These are phyloP conservation scores for Aspergillus viridinutans DNA, from an alignment of 2,329 filamentous ascomycete genomes.

Conservation along the genomic window DNA sequence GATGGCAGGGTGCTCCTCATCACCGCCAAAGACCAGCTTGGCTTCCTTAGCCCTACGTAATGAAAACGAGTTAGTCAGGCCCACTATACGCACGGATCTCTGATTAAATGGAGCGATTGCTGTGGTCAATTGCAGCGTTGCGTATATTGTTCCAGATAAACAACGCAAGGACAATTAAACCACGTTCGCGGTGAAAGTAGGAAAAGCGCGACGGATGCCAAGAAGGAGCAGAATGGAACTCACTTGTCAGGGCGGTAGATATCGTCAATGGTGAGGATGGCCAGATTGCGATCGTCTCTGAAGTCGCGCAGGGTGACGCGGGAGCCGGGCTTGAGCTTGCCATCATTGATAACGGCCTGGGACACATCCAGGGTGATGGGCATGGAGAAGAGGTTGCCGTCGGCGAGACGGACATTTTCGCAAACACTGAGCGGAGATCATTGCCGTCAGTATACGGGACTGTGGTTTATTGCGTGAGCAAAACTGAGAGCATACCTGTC, in stretches of 20 bases:
- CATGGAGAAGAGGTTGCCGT: constrained; percentile 91
- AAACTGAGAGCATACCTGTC: constrained; percentile 61
- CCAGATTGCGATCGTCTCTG: constrained; percentile 92
- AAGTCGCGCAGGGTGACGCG: constrained; percentile 89
- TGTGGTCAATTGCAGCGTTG: background rate
- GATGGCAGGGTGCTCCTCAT: constrained; percentile 86
- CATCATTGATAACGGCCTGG: constrained; percentile 67
- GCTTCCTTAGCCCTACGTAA: constrained; percentile 72
- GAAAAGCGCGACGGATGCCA: background rate
- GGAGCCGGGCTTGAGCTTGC: constrained; percentile 72
- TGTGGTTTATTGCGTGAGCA: background rate
- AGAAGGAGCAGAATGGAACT: constrained; percentile 28
- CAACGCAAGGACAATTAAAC: background rate
- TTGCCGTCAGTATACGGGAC: constrained; percentile 10
- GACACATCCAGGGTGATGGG: constrained; percentile 90
- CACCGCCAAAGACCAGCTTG: constrained; percentile 88
- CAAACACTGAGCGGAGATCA: constrained; percentile 63
- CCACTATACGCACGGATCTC: constrained; percentile 14
- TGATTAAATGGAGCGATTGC: background rate
- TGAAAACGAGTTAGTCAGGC: constrained; percentile 21
- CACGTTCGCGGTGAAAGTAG: background rate
- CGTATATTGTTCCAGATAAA: background rate
- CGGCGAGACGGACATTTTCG: constrained; percentile 75
- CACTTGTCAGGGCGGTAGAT: constrained; percentile 95
- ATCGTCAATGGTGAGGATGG: constrained; percentile 92